Base-by-base conservation (phyloP, 768 basidiomycete genomes). In the Termitomyces sp. region DNA sequence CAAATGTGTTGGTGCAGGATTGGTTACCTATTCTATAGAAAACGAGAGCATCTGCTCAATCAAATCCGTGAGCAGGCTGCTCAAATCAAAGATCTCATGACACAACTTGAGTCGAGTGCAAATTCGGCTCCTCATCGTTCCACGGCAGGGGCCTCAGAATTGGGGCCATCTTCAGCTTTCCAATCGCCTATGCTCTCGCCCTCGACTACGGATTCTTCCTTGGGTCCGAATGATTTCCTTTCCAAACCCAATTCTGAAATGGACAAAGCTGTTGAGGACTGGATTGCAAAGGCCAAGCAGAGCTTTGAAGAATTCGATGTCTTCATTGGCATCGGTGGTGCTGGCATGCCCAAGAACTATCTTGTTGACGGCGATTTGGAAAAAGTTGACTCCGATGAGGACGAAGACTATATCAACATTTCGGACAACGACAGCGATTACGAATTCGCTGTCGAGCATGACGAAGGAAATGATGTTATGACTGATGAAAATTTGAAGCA, bases 31-130 rank as follows among this genome's bases (percentile, higher is more conserved):
- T n/a, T n/a, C n/a, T n/a, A 31, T 41, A 92, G 90, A 41, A 91
- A 91, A 78, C 87, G 90, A 14, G 90, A 92, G 65, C 77, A 86
- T 63, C 77, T 92, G n/a, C 76, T 92, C 54, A 85, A 80, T 58
- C 79, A 90, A 69, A 92, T 92, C 58, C 83, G 84, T 42, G 79
- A 84, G 41, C 89, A 92, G 64, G 88, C 88, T 12, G 74, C 81
- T 9, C 80, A 87, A 70, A 92, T 91, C 42, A 79, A 84, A 67
- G 79, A 82, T 27, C 74, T 91, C 47, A 90, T 90, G 85, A 73
- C 76, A 0, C 79, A 88, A 67, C 79, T 91, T 20, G 88, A 89
- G 57, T 65, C 68, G 26, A 67, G 74, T 20, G 76, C 79, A 27
- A 66, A 62, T 18, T 56, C 62, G 10, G 63, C 63, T 22, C 56